Base-by-base conservation (phyloP, 2,329 filamentous ascomycete species). In the Aspergillus aculeatus region DNA sequence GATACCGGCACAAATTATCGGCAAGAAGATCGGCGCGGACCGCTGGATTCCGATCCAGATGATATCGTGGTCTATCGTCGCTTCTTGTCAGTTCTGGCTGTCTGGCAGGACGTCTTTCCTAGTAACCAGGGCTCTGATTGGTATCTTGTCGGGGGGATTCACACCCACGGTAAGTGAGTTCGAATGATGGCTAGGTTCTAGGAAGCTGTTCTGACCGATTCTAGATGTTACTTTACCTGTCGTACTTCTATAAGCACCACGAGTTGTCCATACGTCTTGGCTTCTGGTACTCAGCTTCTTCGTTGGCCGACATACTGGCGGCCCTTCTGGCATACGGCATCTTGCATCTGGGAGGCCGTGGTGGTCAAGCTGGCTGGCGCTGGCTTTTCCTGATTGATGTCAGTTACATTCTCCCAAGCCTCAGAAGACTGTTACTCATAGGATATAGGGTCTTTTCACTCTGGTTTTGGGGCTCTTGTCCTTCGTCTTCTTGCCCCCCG, bases 181-280 rank as follows among this genome's bases (percentile, higher is more conserved):
- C 59, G 7, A 29, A 44, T 19, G 29, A 23, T 23, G 10, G 9
- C 1, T 14, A 24, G 21, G 24, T 23, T 5, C 10, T n/a, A 2
- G 23, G 48, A 35, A 10, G 16, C 12, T 6, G 38, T 23, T 56
- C 5, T 29, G 11, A 16, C 24, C 3, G 4, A 1, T 3, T 14
- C 9, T 7, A 70, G 63, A 62, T 69, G 26, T 66, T 78, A 23
- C 62, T 77, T 0, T 91, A 87, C 71, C 78, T 91, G 4, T 86
- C 83, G 4, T 91, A 91, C 70, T 92, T 87, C 69, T 91, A 91
- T 75, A 91, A 84, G 52, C 82, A 83, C 1, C 80, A 80, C 51
- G 89, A 91, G 70, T 78, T 91, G 0, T 86, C 88, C 0, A 80
- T 83, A 4, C 64, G 71, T 12, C 60, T 70, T 35, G 62, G 69